phyloP scores from a whole-genome alignment of 2,329 filamentous ascomycete species.

The Aspergillus neoniger region DNA sequence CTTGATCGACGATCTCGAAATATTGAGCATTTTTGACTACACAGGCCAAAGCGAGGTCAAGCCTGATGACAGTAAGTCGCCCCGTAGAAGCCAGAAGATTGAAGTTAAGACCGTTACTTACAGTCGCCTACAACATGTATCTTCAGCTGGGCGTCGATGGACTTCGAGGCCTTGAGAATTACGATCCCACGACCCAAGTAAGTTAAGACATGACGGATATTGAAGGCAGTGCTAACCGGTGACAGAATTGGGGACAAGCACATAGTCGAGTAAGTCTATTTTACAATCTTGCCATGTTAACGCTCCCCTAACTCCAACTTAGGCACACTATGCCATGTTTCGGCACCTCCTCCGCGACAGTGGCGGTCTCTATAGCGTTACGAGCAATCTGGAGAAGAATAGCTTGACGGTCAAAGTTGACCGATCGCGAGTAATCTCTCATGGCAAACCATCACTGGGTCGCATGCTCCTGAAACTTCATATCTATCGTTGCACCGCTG shows the following conservation, averaged over 20 bases:
- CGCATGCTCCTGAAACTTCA: constrained; percentile 61
- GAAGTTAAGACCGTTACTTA: background rate
- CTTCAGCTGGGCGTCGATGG: constrained; percentile 47
- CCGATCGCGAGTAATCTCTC: constrained; percentile 24
- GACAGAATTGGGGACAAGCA: constrained; percentile 21
- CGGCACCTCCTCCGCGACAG: constrained; percentile 59
- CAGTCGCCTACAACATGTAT: constrained; percentile 47
- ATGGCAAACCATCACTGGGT: constrained; percentile 60
- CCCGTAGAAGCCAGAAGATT: constrained; percentile 28
- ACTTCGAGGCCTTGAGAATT: constrained; percentile 43
- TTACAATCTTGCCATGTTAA: background rate
- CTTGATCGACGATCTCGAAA: constrained; percentile 47
- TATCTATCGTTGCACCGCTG: constrained; percentile 64
- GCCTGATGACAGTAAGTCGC: constrained; percentile 16
- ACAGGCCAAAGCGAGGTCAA: constrained; percentile 2
- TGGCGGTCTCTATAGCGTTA: constrained; percentile 54
- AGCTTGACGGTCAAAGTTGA: constrained; percentile 13
- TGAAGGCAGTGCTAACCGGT: background rate
- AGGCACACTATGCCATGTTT: constrained; percentile 65
- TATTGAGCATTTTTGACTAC: constrained; percentile 46
- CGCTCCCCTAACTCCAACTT: constrained; percentile 7
- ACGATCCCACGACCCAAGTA: constrained; percentile 41
- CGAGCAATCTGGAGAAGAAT: constrained; percentile 46
- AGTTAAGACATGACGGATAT: constrained; percentile 24
- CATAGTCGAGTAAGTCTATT: constrained; percentile 18